Evolutionary conservation across 345 rosid species (phyloP), one percentile per base, ranked within the genome.

Genomic region (Diplotaxis tenuifolia): DNA sequence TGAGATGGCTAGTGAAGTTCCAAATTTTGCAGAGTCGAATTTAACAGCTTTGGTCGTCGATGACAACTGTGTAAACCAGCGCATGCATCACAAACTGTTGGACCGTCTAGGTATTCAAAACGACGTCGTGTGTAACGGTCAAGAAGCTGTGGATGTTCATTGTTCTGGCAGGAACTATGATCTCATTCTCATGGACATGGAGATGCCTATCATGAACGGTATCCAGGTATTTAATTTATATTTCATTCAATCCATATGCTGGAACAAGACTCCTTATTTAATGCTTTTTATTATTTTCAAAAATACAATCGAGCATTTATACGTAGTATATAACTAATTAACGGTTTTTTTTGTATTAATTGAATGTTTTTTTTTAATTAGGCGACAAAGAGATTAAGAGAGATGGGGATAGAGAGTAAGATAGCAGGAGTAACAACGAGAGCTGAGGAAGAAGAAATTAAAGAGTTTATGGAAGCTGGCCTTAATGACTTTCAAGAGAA

Each of bases 151-250:
- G 2, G 93, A 87, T 4, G 75, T 79, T 19, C 86, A 88, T 61
- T 77, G 65, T 23, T 80, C 89, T 0, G 96, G 96, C n/a, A 80
- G 72, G 52, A 70, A 29, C 25, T 93, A 90, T 68, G 89, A 93
- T 72, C 85, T 93, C 62, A 90, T 93, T 65, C 79, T 90, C 55
- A 93, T 93, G 98, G 98, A 90, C 40, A 79, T 78, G 83, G 96
- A 90, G 19, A 93, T 93, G 98, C 97, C 97, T 5, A 7, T 89
- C 73, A 87, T 90, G 96, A 84, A 91, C 38, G 98, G 97, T 71
- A 77, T 88, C 36, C 83, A 87, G 93, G 98, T 90, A 83, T 15
- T 12, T n/a, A 1, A 6, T 19, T n/a, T 61, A 7, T 47, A 16
- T 3, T 1, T 3, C 1, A 1, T 1, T 3, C 3, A 23, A 1